Evolutionary conservation across 768 basidiomycete genomes (phyloP), one percentile per base, ranked within the genome.

Genomic region (Suillus discolor): DNA sequence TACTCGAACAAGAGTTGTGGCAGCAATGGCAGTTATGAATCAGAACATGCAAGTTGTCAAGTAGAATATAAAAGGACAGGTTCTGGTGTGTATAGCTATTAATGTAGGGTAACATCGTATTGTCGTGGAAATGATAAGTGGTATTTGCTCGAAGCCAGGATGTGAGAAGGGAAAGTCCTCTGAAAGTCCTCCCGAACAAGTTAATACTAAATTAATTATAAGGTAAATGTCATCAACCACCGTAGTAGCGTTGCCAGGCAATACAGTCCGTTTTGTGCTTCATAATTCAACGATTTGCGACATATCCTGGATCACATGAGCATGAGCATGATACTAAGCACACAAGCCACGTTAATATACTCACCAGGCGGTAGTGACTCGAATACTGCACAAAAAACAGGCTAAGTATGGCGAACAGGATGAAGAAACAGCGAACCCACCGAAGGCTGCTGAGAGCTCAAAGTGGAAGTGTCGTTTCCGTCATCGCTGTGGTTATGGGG

Each of bases 361-460:
- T 60, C 59, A 60, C 59, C 41, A 60, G 41, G 25, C 25, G 59
- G 12, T 60, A 60, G 2, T 60, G 59, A 28, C 59, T 60, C 6
- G 59, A 42, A 12, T 60, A 60, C 59, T 60, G 7, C 12, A 42
- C 11, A 25, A 31, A 42, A 41, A 28, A 42, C 28, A 16, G 7
- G 18, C 3, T 60, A 42, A 42, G 9, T 28, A 59, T 41, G 23
- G 6, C 11, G 6, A 20, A 42, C 38, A 18, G 12, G 57, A 28
- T 18, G 18, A 41, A 18, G 20, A 6, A 28, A 60, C 7, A 2
- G 28, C 16, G 8, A 38, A 42, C 59, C 6, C 18, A 60, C 59
- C 41, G 59, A 41, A 60, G 41, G 59, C 11, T 42, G 59, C 41
- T 60, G 59, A 60, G 59, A 60, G 28, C 3, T 42, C 25, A 60